Evolutionary conservation across 306 rosid genomes (phyloP), one percentile per base, ranked within the genome.

Genomic region (Sophora flavescens): DNA sequence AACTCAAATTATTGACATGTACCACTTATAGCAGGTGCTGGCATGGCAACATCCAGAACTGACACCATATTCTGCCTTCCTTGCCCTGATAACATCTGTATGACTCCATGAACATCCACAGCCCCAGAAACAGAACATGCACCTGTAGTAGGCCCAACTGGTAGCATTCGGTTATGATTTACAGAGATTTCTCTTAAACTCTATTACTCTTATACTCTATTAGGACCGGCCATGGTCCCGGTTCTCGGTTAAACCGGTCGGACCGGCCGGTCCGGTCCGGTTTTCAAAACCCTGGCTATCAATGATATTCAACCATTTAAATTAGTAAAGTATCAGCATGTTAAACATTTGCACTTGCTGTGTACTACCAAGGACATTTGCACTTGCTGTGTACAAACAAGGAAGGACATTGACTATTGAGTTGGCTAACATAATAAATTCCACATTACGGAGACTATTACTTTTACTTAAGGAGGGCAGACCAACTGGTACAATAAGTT

Each of bases 11-110:
- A 71, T 51, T 64, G 69, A 67, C 8, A 59, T 45, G 63, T 90
- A 94, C 97, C 97, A 38, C 67, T 75, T 72, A 89, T 84, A 82
- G 90, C 75, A 80, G 92, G 97, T 36, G 93, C 91, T 32, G 98
- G 98, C 89, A 92, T 87, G 64, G 97, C 89, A 78, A 85, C 91
- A 71, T 94, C 98, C 52, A 92, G 77, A 81, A 92, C 85, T 58
- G 90, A 66, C 82, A 91, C 95, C 90, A 84, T 85, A 83, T 92
- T 92, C 61, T 87, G 94, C 86, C 97, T 85, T 42, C 83, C 88
- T 64, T 88, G 93, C 74, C 93, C 93, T 26, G 95, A 71, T 75
- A 91, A 84, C 80, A 90, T 90, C 81, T 88, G 91, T 72, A 91
- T 70, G 71, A 90, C 53, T 73, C 78, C 97, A 84, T 78, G 88